A percentile compares a stretch with the other conserved stretches of the same genome.
Evolutionary conservation across 164 flowering plant species (phyloP).

Genomic region (Stephania japonica): DNA sequence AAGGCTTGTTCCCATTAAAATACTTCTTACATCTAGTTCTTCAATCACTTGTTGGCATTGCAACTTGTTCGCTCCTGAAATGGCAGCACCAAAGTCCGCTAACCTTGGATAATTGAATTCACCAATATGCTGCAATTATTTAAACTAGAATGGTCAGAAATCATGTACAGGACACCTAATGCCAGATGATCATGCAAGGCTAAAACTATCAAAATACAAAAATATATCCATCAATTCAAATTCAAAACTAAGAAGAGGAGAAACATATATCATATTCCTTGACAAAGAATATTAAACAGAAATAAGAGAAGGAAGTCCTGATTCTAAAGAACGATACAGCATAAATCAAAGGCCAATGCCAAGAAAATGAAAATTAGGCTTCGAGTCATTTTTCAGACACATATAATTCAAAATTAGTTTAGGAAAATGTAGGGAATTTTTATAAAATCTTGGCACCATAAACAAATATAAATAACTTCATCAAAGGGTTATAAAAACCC

Average conservation of each 20-base stretch:
- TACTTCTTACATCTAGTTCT: slow-evolving; percentile 82
- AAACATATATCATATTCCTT: not conserved
- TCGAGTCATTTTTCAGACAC: too few relatives aligned
- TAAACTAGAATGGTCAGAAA: slow-evolving; percentile 2
- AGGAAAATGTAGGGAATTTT: too few relatives aligned
- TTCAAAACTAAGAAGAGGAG: not conserved
- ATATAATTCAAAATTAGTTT: too few relatives aligned
- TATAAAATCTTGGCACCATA: too few relatives aligned
- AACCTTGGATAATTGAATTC: slow-evolving; percentile 83
- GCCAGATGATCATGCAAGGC: not conserved
- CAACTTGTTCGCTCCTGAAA: slow-evolving; percentile 81
- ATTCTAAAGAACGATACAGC: too few relatives aligned
- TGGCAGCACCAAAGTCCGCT: slow-evolving; percentile 99
- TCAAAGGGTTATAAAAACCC: too few relatives aligned
- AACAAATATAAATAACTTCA: too few relatives aligned
- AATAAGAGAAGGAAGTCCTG: not conserved
- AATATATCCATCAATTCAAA: not conserved
- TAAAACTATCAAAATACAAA: not conserved
- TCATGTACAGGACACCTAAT: not conserved
- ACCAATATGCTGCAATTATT: slow-evolving; percentile 74
- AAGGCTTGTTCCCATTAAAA: not conserved
- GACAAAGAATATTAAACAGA: not conserved
- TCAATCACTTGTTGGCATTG: slow-evolving; percentile 89
- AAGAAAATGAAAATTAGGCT: too few relatives aligned
- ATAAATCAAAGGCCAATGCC: too few relatives aligned